phyloP scores from a whole-genome alignment of 169 alveolate species.

The Eimeria praecox region DNA sequence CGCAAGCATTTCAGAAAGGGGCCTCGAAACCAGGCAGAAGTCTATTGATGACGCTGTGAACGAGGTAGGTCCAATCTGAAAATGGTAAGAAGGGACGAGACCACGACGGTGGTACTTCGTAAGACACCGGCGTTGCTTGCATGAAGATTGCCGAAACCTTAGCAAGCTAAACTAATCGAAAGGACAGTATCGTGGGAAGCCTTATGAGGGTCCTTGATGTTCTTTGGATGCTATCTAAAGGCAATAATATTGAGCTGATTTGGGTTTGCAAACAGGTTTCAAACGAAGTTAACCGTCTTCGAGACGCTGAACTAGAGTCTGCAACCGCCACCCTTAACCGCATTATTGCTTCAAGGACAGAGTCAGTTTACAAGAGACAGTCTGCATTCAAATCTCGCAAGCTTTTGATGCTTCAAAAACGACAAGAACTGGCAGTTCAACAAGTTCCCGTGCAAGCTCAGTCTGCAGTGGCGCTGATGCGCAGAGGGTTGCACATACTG shows the following conservation, averaged over 20 bases:
- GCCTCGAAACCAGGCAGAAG: conserved; percentile 50
- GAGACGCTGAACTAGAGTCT: conserved; percentile 34
- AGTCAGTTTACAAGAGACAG: conserved; percentile 24
- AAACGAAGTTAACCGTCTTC: conserved; percentile 5
- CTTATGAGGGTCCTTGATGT: not conserved
- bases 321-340: conserved; percentile 29
- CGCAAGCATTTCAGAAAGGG: conserved; percentile 42
- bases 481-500: conserved; percentile 51
- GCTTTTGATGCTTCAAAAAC: conserved; percentile 49
- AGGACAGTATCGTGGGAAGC: not conserved
- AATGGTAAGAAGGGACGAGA: not conserved
- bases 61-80: conserved; percentile 9
- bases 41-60: conserved; percentile 54
- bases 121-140: not conserved
- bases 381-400: conserved; percentile 65
- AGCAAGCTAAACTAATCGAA: not conserved
- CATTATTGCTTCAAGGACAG: conserved; percentile 28
- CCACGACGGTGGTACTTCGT: not conserved
- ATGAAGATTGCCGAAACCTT: not conserved
- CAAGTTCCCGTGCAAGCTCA: conserved; percentile 15
- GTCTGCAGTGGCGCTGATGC: conserved; percentile 38
- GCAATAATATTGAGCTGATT: not conserved
- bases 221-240: not conserved
- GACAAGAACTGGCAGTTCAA: conserved; percentile 31
- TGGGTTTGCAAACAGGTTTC: conserved; percentile 17